Conservation (phyloP, 805 yeast genomes). For the Yamadazyma sp. region DNA sequence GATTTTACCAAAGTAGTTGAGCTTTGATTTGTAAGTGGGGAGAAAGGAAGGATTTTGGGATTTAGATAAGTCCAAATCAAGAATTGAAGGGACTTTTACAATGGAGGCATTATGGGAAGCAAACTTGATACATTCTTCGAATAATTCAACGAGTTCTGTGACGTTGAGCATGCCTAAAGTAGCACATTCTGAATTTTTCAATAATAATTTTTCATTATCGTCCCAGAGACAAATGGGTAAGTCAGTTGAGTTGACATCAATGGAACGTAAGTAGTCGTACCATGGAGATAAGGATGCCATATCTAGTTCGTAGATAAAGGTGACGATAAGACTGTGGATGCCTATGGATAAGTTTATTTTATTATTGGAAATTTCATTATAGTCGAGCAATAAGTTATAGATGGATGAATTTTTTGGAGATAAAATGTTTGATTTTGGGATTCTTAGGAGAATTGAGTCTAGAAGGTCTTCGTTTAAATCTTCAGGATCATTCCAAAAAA, state of each 20-base stretch:
- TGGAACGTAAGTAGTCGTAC: slow-evolving; percentile 59
- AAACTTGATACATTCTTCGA: slow-evolving; percentile 38
- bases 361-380: slow-evolving; percentile 14
- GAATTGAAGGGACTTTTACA: slow-evolving; percentile 36
- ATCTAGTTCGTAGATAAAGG: slow-evolving; percentile 68
- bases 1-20: slow-evolving; percentile 51
- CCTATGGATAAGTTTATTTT: slow-evolving; percentile 46
- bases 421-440: slow-evolving; percentile 60
- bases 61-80: slow-evolving; percentile 18
- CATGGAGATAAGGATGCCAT: slow-evolving; percentile 73
- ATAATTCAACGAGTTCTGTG: slow-evolving; percentile 40
- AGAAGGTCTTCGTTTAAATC: slow-evolving; percentile 17
- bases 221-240: slow-evolving; percentile 69
- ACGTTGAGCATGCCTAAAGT: slow-evolving; percentile 56
- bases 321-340: slow-evolving; percentile 60
- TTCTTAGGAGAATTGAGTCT: slow-evolving; percentile 42
- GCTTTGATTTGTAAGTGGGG: slow-evolving; percentile 19
- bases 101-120: slow-evolving; percentile 27
- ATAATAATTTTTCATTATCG: slow-evolving; percentile 39
- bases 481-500: slow-evolving; percentile 45
- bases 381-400: slow-evolving; percentile 64
- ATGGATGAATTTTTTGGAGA: slow-evolving; percentile 59
- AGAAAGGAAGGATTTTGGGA: slow-evolving; percentile 18
- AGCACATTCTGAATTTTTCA: slow-evolving; percentile 63
- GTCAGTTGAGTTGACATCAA: slow-evolving; percentile 33